Percentiles rank a stretch among this genome's conserved stretches.
These are phyloP conservation scores for Massarina eburnea DNA, from an alignment of 2,329 filamentous ascomycete genomes.

Conservation along the genomic window DNA sequence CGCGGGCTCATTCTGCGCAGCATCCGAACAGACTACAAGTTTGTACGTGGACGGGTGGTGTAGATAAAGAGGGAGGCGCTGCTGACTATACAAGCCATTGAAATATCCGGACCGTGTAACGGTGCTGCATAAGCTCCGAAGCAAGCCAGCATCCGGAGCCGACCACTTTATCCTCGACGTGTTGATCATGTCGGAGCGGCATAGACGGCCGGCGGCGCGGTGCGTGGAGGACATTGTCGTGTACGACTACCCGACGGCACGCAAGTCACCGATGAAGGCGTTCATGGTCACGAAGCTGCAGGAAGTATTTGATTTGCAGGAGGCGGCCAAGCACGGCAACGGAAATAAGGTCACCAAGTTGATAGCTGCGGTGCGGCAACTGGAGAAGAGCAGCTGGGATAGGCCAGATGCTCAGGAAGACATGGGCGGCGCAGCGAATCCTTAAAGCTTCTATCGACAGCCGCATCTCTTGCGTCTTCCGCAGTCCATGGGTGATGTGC, in stretches of 20 bases:
- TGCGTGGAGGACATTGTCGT: constrained; percentile 77
- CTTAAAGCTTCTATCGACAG: constrained; percentile 15
- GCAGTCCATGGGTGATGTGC: neutral
- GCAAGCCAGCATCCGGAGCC: constrained; percentile 51
- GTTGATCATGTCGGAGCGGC: constrained; percentile 72
- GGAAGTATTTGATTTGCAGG: constrained; percentile 62
- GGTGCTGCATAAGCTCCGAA: constrained; percentile 75
- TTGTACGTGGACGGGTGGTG: constrained; percentile 58
- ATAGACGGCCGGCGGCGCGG: constrained; percentile 71
- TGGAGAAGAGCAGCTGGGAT: constrained; percentile 79
- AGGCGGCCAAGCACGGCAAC: constrained; percentile 58
- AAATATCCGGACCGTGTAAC: constrained; percentile 79
- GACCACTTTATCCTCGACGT: constrained; percentile 63
- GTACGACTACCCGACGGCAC: constrained; percentile 68
- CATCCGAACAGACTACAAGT: constrained; percentile 84
- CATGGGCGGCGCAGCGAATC: constrained; percentile 42
- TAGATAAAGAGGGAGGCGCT: neutral
- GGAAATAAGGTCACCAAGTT: constrained; percentile 58
- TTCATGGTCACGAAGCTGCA: constrained; percentile 66
- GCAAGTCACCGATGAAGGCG: constrained; percentile 58
- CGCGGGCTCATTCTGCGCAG: constrained; percentile 77
- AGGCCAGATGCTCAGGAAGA: constrained; percentile 71
- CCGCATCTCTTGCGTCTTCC: constrained; percentile 2
- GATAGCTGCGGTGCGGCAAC: constrained; percentile 45
- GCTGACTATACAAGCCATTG: constrained; percentile 59